Evolutionary conservation across 139 green algal genomes (phyloP).

Genomic region (Chlamydomonas incerta): DNA sequence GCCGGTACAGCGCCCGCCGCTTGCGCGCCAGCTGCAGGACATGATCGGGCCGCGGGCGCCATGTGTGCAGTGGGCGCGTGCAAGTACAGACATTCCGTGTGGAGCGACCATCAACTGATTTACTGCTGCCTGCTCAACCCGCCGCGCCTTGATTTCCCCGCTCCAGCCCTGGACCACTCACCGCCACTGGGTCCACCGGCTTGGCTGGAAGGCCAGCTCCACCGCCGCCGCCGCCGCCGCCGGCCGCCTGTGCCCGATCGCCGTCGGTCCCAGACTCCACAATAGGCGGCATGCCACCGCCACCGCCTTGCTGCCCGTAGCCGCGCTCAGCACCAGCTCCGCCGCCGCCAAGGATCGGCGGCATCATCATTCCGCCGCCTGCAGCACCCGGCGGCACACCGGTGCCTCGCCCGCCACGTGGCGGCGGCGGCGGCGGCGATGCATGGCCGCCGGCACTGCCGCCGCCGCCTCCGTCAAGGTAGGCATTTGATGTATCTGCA

Average conservation of each 20-base stretch:
- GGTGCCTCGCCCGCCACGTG: not conserved
- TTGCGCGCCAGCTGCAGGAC: not conserved
- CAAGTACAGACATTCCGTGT: no score
- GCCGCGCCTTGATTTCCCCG: no score
- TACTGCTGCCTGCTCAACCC: no score
- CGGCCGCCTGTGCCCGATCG: not conserved
- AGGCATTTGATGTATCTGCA: slow-evolving; percentile 10
- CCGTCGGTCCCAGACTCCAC: not conserved
- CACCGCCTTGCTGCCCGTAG: not conserved
- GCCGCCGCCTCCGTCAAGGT: slow-evolving; percentile 13
- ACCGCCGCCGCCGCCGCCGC: not conserved
- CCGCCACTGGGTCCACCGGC: not conserved
- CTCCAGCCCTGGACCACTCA: not conserved
- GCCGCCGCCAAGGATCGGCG: not conserved
- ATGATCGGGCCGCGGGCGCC: no score
- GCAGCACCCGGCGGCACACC: no score
- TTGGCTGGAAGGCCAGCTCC: not conserved
- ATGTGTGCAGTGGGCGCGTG: no score
- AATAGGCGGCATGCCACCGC: not conserved
- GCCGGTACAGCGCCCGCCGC: not conserved
- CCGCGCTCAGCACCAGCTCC: not conserved
- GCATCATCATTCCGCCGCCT: not conserved
- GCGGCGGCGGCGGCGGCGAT: slow-evolving; percentile 7
- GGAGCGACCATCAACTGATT: no score
- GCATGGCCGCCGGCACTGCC: not conserved